Evolutionary conservation across 352 stramenopile genomes (phyloP).

Genomic region (Pythium biforme): DNA sequence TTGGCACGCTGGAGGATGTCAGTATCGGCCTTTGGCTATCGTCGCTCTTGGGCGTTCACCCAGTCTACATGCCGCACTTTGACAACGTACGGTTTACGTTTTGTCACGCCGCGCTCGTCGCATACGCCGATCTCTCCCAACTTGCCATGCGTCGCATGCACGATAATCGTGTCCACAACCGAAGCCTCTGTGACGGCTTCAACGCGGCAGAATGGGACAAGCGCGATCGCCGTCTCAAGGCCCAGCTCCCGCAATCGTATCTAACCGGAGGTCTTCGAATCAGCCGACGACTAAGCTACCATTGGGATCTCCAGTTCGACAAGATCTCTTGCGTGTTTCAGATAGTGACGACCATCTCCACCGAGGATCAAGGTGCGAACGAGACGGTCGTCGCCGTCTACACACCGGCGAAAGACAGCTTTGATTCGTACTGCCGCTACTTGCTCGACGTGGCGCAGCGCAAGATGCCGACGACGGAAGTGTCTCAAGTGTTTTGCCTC

Average conservation of each 20-base stretch:
- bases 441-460: neutral
- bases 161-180: constrained; percentile 10
- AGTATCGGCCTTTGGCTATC: constrained; percentile 8
- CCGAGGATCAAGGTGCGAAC: neutral
- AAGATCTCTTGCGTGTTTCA: neutral
- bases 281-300: neutral
- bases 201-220: constrained; percentile 35
- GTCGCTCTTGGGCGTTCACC: neutral
- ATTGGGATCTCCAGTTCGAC: neutral
- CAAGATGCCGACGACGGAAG: neutral
- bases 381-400: neutral
- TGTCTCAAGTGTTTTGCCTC: neutral
- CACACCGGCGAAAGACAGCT: neutral
- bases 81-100: neutral
- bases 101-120: constrained; percentile 3
- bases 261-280: neutral
- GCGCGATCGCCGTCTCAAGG: neutral
- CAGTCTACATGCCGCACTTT: neutral
- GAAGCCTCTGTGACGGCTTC: constrained; percentile 45
- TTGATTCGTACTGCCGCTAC: neutral
- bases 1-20: constrained; percentile 12
- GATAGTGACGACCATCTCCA: neutral
- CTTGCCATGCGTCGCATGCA: neutral
- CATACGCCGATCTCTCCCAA: constrained; percentile 4
- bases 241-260: neutral